Evolutionary conservation across 1,139 yeast species (phyloP), one percentile per base, ranked within the genome.

Genomic region (Hyphopichia pseudoburtonii): DNA sequence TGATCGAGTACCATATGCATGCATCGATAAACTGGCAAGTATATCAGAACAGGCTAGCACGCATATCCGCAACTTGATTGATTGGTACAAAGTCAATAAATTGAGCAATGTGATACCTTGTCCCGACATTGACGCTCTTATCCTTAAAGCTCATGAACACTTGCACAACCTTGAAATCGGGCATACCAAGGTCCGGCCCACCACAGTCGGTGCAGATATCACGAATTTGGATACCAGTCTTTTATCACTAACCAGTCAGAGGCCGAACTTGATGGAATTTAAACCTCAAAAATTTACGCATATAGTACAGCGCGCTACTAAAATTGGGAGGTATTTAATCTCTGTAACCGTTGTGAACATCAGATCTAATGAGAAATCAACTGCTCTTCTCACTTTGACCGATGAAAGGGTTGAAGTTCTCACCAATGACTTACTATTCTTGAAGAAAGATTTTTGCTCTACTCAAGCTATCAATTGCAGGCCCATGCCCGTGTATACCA

Each of bases 301-400:
- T 37, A 22, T 37, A 2, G 38, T 56, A 1, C 14, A 33, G 15
- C 28, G 35, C 8, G 16, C 36, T 7, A 42, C 37, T 11, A 33
- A 44, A 19, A 36, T 57, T 5, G 65, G 66, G 0, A 46, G 43
- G 34, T 60, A 56, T 39, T 38, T 60, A 36, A 43, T 43, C 19
- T 45, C 54, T 4, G 57, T 46, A 1, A 26, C 38, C n/a, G 37
- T 50, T 3, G 32, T 15, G 17, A 35, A 37, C 12, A 21, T 50
- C 9, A 27, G 33, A 2, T 33, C 37, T 1, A 30, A 45, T 2
- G 32, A 31, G 2, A 22, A 3, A n/a, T 6, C 10, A 14, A 21
- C 8, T 8, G 11, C 16, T 14, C n/a, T 30, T 9, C 26, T 30
- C 5, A 9, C 14, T 3, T 16, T 3, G 6, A 21, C 26, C n/a